A percentile compares a stretch with the other conserved stretches of the same genome.
Evolutionary conservation across 805 yeast species (phyloP).

Genomic region (Metschnikowia borealis): DNA sequence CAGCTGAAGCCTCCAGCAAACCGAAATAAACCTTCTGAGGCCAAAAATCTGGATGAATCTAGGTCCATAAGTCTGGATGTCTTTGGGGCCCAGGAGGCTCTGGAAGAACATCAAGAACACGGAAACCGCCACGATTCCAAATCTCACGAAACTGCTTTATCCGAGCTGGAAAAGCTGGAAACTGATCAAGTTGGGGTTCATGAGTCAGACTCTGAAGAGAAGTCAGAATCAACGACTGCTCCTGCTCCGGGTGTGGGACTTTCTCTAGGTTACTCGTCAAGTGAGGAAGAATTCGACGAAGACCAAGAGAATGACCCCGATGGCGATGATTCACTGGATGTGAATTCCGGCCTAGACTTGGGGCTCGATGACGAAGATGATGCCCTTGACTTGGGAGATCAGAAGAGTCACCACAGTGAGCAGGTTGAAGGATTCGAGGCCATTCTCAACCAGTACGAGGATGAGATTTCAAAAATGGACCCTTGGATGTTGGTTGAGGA

Average conservation of each 20-base stretch:
- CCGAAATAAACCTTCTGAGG: neutral
- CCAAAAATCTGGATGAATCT: neutral
- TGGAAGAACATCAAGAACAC: neutral
- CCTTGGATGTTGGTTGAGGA: conserved; percentile 40
- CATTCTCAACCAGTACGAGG: conserved; percentile 24
- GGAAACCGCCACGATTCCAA: neutral
- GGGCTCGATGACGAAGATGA: conserved; percentile 11
- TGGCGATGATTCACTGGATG: neutral
- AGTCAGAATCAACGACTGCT: neutral
- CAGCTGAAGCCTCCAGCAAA: neutral
- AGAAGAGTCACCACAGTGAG: neutral
- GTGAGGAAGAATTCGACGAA: conserved; percentile 18
- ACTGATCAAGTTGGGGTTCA: neutral
- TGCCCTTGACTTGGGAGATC: neutral
- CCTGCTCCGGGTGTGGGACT: conserved; percentile 8
- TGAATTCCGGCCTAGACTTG: conserved; percentile 15
- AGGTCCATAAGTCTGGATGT: neutral
- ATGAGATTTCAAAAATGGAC: conserved; percentile 29
- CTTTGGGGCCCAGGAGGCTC: neutral
- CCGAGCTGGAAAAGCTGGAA: neutral
- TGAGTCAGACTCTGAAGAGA: neutral
- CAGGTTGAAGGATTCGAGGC: conserved; percentile 17
- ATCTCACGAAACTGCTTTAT: neutral
- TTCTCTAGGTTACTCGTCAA: conserved; percentile 23
- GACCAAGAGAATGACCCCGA: conserved; percentile 5